These are phyloP conservation scores for Lentinus brumalis DNA, from an alignment of 768 basidiomycete species.

Conservation along the genomic window DNA sequence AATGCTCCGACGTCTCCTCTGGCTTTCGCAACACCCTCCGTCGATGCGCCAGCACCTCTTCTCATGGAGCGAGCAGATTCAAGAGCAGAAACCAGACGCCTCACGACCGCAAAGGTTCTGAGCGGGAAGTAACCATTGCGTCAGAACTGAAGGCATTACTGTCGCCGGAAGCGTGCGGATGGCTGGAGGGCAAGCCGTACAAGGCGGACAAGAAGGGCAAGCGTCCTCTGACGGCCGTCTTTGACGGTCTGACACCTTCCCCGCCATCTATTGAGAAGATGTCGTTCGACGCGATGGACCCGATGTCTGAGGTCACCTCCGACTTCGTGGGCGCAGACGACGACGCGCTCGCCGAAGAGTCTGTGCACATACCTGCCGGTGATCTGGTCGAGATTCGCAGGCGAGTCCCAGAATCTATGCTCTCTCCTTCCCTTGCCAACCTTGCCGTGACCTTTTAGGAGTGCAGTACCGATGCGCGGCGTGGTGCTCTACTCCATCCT, in stretches of 20 bases:
- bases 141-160: constrained; percentile 3
- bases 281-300: neutral
- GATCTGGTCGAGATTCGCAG: constrained; percentile 33
- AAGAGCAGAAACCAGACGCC: neutral
- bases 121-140: neutral
- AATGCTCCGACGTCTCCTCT: constrained; percentile 1
- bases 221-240: neutral
- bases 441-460: neutral
- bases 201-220: neutral
- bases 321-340: neutral
- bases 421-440: neutral
- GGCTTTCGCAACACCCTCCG: neutral
- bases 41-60: neutral
- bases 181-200: constrained; percentile 8
- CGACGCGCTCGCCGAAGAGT: neutral
- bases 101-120: neutral
- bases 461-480: constrained; percentile 5
- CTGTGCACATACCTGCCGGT: constrained; percentile 33
- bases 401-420: constrained; percentile 14
- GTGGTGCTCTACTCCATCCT: constrained; percentile 17
- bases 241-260: neutral
- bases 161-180: constrained; percentile 9
- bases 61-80: neutral
- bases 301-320: neutral
- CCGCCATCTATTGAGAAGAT: constrained; percentile 5